phyloP scores from a whole-genome alignment of 2,329 filamentous ascomycete species.

The Salinomyces thailandicus region DNA sequence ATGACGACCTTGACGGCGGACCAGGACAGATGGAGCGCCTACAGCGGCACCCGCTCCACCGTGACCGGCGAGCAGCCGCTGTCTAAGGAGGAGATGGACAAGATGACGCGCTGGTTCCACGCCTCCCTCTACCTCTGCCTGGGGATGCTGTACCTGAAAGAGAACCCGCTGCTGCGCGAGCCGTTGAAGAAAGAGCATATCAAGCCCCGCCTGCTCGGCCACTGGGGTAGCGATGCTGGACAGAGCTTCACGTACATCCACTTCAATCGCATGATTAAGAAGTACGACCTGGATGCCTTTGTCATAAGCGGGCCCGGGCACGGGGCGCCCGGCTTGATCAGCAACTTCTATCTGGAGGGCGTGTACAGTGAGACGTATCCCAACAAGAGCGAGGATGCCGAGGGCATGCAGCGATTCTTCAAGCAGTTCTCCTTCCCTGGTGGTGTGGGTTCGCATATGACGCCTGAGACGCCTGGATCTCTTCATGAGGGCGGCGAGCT shows the following conservation, averaged over 20 bases:
- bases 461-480: conserved; percentile 66
- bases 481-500: conserved; percentile 68
- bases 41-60: conserved; percentile 23
- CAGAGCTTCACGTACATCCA: conserved; percentile 76
- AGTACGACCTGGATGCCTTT: conserved; percentile 61
- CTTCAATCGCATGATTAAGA: conserved; percentile 73
- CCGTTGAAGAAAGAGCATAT: conserved; percentile 59
- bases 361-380: conserved; percentile 70
- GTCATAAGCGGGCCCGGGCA: conserved; percentile 71
- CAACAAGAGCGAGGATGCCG: conserved; percentile 56
- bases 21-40: conserved; percentile 22
- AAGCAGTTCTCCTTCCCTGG: conserved; percentile 76
- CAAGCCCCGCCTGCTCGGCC: conserved; percentile 63
- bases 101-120: conserved; percentile 63
- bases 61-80: conserved; percentile 41
- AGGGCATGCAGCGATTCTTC: conserved; percentile 66
- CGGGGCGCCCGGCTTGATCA: conserved; percentile 64
- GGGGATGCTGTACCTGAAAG: conserved; percentile 65
- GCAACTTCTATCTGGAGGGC: conserved; percentile 67
- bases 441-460: conserved; percentile 67
- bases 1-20: conserved; percentile 12
- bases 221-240: conserved; percentile 71
- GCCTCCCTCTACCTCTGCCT: conserved; percentile 65
- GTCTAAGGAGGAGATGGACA: conserved; percentile 53
- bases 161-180: conserved; percentile 62